phyloP scores from a whole-genome alignment of 345 rosid genomes.

The Eucalyptus polybractea region DNA sequence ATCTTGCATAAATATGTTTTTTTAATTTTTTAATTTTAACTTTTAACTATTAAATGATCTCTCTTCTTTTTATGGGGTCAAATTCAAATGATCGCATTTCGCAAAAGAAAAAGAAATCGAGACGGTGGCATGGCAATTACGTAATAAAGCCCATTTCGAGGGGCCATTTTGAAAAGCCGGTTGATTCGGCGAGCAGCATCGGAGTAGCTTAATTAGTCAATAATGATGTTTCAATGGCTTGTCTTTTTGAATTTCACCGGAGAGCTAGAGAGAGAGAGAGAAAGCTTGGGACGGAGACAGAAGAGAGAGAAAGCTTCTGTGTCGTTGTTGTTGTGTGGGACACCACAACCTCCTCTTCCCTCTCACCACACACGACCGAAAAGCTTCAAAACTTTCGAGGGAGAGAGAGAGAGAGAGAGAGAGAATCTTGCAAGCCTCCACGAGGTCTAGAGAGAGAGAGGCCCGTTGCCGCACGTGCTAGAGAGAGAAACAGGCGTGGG shows the following conservation, averaged over 20 bases:
- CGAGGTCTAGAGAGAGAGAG: background rate
- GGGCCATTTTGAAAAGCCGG: background rate
- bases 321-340: background rate
- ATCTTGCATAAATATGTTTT: fast-evolving
- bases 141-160: background rate
- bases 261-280: background rate
- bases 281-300: background rate
- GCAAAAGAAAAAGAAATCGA: background rate
- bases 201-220: background rate
- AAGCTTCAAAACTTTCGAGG: background rate
- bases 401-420: background rate
- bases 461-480: background rate
- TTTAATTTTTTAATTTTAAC: no score
- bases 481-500: background rate
- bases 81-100: background rate
- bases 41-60: background rate
- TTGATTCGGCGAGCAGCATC: background rate
- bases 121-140: background rate
- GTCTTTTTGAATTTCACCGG: background rate
- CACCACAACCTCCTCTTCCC: background rate
- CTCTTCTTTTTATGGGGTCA: no score
- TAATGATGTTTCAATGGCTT: background rate
- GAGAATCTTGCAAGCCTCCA: background rate
- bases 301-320: background rate
- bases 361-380: conserved; percentile 9